A percentile compares a stretch with the other conserved stretches of the same genome.
These are phyloP conservation scores for Pyrenophora graminea DNA, from an alignment of 2,329 filamentous ascomycete genomes.

Conservation along the genomic window DNA sequence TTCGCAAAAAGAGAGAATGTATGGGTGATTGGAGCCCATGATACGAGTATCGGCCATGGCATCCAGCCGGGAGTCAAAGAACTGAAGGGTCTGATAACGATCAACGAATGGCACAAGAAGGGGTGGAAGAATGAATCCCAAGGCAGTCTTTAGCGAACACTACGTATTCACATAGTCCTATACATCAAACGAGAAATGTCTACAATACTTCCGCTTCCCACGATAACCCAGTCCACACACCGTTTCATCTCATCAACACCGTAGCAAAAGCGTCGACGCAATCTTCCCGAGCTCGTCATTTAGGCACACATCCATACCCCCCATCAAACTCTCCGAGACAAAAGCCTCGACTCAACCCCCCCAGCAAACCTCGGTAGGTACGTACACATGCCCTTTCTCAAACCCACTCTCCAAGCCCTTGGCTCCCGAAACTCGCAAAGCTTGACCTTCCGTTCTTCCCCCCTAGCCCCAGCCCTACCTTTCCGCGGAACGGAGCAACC, in stretches of 20 bases:
- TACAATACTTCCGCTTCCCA: neutral
- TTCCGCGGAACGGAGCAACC: too few relatives aligned
- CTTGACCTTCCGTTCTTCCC: conserved; percentile 17
- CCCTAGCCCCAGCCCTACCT: neutral
- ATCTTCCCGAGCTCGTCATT: too few relatives aligned
- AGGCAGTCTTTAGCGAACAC: conserved; percentile 1
- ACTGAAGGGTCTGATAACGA: conserved; percentile 29
- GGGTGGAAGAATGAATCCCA: conserved; percentile 31
- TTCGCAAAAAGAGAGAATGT: conserved; percentile 30
- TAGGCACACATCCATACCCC: too few relatives aligned
- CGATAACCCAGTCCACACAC: neutral
- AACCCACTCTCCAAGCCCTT: conserved; percentile 16
- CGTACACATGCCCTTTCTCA: neutral
- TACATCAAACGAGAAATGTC: too few relatives aligned
- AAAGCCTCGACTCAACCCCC: too few relatives aligned
- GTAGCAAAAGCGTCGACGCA: too few relatives aligned
- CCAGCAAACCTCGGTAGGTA: too few relatives aligned
- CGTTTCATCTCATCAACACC: too few relatives aligned
- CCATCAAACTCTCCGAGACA: too few relatives aligned
- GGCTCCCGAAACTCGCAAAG: conserved; percentile 26
- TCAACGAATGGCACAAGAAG: conserved; percentile 32
- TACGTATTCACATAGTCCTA: too few relatives aligned
- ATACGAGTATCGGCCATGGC: conserved; percentile 32
- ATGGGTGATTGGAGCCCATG: conserved; percentile 41
- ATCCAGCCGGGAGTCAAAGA: conserved; percentile 27